Evolutionary conservation across 768 basidiomycete species (phyloP).

Genomic region (Hericium coralloides): DNA sequence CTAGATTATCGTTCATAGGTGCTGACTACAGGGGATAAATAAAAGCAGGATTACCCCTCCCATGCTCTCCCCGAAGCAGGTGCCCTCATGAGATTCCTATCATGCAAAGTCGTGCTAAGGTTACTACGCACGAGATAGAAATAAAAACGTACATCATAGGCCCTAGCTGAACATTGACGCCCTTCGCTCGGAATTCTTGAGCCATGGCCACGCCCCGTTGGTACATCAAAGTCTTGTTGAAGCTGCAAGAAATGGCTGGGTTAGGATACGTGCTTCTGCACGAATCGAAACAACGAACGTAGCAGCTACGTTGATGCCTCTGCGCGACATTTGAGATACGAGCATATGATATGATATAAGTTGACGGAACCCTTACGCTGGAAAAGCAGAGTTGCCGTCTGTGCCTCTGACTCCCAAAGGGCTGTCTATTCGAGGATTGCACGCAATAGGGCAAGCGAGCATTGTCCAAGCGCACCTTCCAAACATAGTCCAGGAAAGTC

Average conservation of each 20-base stretch:
- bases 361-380: slow-evolving; percentile 31
- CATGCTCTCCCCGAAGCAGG: neutral
- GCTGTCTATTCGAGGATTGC: slow-evolving; percentile 5
- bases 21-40: neutral
- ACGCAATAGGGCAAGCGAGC: neutral
- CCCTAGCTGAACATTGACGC: slow-evolving; percentile 36
- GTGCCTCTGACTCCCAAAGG: slow-evolving; percentile 31
- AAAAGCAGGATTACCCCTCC: neutral
- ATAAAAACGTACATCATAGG: slow-evolving; percentile 13
- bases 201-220: slow-evolving; percentile 54
- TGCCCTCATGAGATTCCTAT: neutral
- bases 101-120: neutral
- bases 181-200: slow-evolving; percentile 61
- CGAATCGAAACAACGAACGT: slow-evolving; percentile 19
- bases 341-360: slow-evolving; percentile 30
- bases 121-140: neutral
- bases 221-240: slow-evolving; percentile 55
- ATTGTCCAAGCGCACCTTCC: slow-evolving; percentile 15
- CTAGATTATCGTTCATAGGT: neutral
- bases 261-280: neutral
- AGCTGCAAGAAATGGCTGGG: slow-evolving; percentile 13
- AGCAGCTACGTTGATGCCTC: slow-evolving; percentile 27
- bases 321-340: slow-evolving; percentile 25
- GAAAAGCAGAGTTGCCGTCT: slow-evolving; percentile 36
- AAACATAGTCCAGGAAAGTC: slow-evolving; percentile 16